Percentiles rank a stretch among this genome's conserved stretches.
phyloP scores from a whole-genome alignment of 495 filamentous ascomycete genomes.

The Aspergillus ellipticus region DNA sequence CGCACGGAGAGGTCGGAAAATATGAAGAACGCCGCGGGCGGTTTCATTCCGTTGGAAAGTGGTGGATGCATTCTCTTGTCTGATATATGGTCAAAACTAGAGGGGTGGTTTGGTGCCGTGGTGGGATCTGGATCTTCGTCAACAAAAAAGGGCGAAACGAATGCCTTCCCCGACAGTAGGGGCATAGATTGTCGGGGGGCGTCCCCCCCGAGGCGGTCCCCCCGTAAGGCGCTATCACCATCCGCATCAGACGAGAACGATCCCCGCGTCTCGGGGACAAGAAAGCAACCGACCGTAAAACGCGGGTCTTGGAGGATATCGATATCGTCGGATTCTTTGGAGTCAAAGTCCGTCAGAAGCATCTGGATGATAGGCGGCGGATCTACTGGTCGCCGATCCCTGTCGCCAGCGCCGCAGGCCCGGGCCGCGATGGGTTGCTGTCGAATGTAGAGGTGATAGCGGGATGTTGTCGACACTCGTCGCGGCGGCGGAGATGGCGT shows the following conservation, averaged over 20 bases:
- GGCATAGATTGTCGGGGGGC: conserved; percentile 22
- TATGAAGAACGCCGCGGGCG: conserved; percentile 74
- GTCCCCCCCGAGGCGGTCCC: conserved; percentile 3
- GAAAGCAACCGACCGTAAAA: conserved; percentile 78
- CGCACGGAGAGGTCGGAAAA: conserved; percentile 93
- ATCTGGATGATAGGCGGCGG: conserved; percentile 94
- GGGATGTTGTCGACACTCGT: conserved; percentile 25
- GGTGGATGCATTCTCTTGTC: background rate
- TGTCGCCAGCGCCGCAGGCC: conserved; percentile 90
- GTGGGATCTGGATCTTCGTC: conserved; percentile 45
- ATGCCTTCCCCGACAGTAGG: conserved; percentile 40
- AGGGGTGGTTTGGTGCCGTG: conserved; percentile 63
- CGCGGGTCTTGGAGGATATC: conserved; percentile 68
- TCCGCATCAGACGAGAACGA: conserved; percentile 7
- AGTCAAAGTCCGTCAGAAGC: conserved; percentile 61
- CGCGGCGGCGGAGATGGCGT: conserved; percentile 24
- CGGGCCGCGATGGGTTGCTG: conserved; percentile 89
- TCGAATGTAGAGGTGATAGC: conserved; percentile 66
- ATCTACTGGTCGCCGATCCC: conserved; percentile 90
- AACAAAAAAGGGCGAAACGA: conserved; percentile 40
- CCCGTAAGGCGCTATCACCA: background rate
- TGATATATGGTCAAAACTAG: conserved; percentile 32
- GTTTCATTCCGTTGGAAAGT: conserved; percentile 29
- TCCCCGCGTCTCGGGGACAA: conserved; percentile 43
- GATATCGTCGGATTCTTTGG: conserved; percentile 46